These are phyloP conservation scores for Ostreobium quekettii DNA, from an alignment of 139 green algal species.

Conservation along the genomic window DNA sequence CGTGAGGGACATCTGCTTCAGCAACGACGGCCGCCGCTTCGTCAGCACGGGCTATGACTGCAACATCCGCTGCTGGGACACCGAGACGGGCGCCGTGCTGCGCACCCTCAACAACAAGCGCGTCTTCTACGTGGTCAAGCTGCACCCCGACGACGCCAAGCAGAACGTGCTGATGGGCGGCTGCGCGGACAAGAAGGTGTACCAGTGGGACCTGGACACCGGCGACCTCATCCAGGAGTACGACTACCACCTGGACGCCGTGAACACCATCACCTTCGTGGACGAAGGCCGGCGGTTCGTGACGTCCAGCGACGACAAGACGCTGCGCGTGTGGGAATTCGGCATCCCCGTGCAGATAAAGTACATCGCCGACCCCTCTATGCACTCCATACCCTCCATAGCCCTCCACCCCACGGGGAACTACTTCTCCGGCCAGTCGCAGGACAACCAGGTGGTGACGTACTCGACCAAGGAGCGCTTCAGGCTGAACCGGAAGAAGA, in stretches of 20 bases:
- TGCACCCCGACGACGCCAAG: conserved; percentile 82
- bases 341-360: conserved; percentile 91
- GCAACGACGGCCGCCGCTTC: conserved; percentile 79
- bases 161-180: conserved; percentile 88
- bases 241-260: conserved; percentile 91
- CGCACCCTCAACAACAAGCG: conserved; percentile 61
- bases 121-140: conserved; percentile 76
- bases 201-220: conserved; percentile 85
- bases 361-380: conserved; percentile 89
- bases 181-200: conserved; percentile 88
- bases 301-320: conserved; percentile 91
- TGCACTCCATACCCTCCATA: conserved; percentile 89
- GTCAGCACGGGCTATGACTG: conserved; percentile 78
- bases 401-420: conserved; percentile 63
- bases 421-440: conserved; percentile 54
- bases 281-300: conserved; percentile 82
- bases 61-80: conserved; percentile 95
- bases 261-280: conserved; percentile 97
- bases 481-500: conserved; percentile 90
- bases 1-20: conserved; percentile 88
- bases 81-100: conserved; percentile 85
- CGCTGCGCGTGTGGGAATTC: conserved; percentile 95
- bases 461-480: conserved; percentile 85
- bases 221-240: conserved; percentile 74
- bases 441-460: conserved; percentile 79